A percentile compares a stretch with the other conserved stretches of the same genome.
Conservation (phyloP, 176 grass and related monocot species). For the Neostapfia colusana region DNA sequence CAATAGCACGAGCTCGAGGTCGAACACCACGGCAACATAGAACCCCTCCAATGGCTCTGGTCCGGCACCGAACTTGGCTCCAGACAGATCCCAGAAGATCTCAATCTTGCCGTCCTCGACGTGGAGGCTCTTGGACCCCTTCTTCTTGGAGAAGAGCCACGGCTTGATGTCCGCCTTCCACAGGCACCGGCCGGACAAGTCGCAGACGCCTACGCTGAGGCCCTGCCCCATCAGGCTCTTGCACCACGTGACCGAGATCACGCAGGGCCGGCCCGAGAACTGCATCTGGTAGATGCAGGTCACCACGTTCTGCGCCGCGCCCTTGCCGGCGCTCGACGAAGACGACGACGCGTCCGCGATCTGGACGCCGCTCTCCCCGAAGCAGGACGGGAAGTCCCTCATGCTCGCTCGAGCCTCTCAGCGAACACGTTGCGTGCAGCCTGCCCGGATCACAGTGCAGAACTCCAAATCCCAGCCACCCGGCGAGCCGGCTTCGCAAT, state of each 20-base stretch:
- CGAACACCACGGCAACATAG: conserved; percentile 62
- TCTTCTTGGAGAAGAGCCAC: conserved; percentile 69
- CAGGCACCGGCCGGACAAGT: conserved; percentile 48
- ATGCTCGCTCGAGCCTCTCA: conserved; percentile 35
- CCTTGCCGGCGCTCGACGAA: conserved; percentile 43
- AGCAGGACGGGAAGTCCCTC: conserved; percentile 93
- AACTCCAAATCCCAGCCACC: background rate
- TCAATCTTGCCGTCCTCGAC: conserved; percentile 59
- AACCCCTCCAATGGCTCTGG: conserved; percentile 53
- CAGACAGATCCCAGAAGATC: conserved; percentile 71
- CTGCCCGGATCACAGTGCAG: conserved; percentile 12
- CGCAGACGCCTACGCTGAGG: conserved; percentile 60
- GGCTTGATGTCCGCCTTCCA: conserved; percentile 79
- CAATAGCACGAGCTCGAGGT: conserved; percentile 66
- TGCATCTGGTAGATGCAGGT: conserved; percentile 74
- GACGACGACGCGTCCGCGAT: conserved; percentile 60
- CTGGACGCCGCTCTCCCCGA: conserved; percentile 86
- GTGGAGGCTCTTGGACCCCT: conserved; percentile 58
- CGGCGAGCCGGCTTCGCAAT: conserved; percentile 34
- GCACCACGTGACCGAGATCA: conserved; percentile 55
- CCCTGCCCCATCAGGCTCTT: conserved; percentile 68
- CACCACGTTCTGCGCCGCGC: conserved; percentile 57
- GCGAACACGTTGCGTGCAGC: conserved; percentile 38
- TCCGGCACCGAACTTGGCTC: conserved; percentile 58
- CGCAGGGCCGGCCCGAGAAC: conserved; percentile 48